phyloP scores from a whole-genome alignment of 2,329 filamentous ascomycete species.

The Penicillium sp. region DNA sequence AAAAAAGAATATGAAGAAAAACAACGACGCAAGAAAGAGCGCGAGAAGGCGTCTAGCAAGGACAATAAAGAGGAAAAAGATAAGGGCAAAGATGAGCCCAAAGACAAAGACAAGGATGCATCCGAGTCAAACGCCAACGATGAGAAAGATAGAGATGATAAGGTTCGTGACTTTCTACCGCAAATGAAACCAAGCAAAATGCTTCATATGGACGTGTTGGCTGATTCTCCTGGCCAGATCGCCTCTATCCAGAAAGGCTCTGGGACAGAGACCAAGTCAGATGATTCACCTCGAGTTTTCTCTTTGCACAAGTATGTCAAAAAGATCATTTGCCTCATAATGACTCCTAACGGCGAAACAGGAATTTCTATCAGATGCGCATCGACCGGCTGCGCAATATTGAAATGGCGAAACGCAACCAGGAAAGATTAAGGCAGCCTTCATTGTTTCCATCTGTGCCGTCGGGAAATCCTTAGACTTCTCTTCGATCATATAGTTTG shows the following conservation, averaged over 20 bases:
- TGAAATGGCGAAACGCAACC: slow-evolving; percentile 77
- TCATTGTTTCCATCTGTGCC: slow-evolving; percentile 83
- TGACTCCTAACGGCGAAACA: slow-evolving; percentile 36
- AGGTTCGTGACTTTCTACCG: slow-evolving; percentile 39
- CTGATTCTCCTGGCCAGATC: slow-evolving; percentile 21
- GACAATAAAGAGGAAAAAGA: slow-evolving; percentile 49
- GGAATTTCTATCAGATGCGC: slow-evolving; percentile 82
- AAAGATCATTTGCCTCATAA: not conserved
- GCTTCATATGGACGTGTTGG: not conserved
- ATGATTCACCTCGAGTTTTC: slow-evolving; percentile 77
- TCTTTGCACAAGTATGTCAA: slow-evolving; percentile 69
- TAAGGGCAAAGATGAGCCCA: slow-evolving; percentile 45
- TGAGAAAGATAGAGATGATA: slow-evolving; percentile 53
- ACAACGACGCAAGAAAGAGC: slow-evolving; percentile 66
- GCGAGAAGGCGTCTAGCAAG: slow-evolving; percentile 48
- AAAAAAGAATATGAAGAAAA: slow-evolving; percentile 69
- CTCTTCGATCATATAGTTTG: not conserved
- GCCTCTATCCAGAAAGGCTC: slow-evolving; percentile 48
- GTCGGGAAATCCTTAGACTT: slow-evolving; percentile 48
- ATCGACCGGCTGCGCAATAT: slow-evolving; percentile 73
- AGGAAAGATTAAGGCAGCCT: slow-evolving; percentile 75
- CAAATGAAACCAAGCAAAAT: not conserved
- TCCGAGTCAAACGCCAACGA: slow-evolving; percentile 36
- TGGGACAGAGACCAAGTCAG: slow-evolving; percentile 42
- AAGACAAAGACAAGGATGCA: slow-evolving; percentile 35